phyloP scores from a whole-genome alignment of 257 asterid species.

The Lycium ferocissimum region DNA sequence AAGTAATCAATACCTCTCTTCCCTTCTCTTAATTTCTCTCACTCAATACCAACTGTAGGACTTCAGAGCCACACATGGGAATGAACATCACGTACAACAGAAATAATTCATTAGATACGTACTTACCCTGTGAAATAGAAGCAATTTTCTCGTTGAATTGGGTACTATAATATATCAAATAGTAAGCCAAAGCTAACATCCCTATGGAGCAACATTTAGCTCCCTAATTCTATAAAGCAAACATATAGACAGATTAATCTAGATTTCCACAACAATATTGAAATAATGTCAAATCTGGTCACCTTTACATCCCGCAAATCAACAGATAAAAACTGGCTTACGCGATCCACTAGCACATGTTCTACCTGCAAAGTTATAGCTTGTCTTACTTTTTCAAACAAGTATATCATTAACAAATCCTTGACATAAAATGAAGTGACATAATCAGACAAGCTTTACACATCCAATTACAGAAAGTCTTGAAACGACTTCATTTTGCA shows the following conservation, averaged over 20 bases:
- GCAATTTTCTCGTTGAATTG: not conserved
- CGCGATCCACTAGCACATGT: conserved; percentile 95
- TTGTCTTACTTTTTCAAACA: conserved; percentile 33
- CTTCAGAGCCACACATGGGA: not conserved
- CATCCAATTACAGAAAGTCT: conserved; percentile 4
- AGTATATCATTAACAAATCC: conserved; percentile 1
- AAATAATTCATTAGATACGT: not conserved
- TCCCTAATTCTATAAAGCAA: conserved; percentile 1
- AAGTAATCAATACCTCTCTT: not conserved
- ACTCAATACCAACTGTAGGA: not conserved
- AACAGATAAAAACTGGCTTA: conserved; percentile 75
- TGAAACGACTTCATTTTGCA: not conserved
- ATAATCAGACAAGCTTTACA: conserved; percentile 14
- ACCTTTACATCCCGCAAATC: conserved; percentile 99
- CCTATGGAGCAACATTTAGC: not conserved
- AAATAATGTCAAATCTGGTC: conserved; percentile 14
- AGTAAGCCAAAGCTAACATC: not conserved
- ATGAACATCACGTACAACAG: not conserved
- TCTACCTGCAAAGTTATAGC: conserved; percentile 70
- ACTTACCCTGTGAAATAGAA: not conserved
- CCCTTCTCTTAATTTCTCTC: conserved; percentile 13
- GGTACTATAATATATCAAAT: not conserved
- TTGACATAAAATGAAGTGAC: conserved; percentile 4
- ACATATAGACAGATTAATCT: not conserved
- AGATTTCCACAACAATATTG: conserved; percentile 6